Percentiles rank a stretch among this genome's conserved stretches.
These are phyloP conservation scores for Globisporangium cystogenes DNA, from an alignment of 352 stramenopile species.

Conservation along the genomic window DNA sequence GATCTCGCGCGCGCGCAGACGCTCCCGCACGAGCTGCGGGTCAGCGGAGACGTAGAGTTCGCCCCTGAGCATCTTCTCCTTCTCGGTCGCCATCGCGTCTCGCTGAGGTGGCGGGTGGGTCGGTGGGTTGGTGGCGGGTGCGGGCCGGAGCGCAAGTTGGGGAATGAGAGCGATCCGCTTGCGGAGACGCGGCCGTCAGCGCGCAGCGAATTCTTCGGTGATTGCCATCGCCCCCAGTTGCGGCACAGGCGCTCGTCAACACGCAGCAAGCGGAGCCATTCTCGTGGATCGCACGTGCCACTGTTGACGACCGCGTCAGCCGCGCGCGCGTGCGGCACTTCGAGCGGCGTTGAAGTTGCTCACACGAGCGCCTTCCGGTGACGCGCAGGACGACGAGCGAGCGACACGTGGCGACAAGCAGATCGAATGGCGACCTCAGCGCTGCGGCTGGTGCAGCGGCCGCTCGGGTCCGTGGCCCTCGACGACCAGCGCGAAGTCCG, in stretches of 20 bases:
- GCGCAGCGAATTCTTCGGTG: too few species aligned
- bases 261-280: not conserved
- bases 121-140: not conserved
- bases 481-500: slow-evolving; percentile 42
- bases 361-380: not conserved
- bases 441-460: slow-evolving; percentile 23
- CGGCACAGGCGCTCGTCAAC: too few species aligned
- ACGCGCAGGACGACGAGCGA: not conserved
- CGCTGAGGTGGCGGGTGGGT: not conserved
- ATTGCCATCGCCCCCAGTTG: too few species aligned
- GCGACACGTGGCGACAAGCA: not conserved
- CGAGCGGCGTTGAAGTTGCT: not conserved
- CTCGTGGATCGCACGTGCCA: not conserved
- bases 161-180: not conserved
- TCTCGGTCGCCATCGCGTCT: slow-evolving; percentile 29
- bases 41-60: slow-evolving; percentile 51
- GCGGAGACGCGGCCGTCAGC: not conserved
- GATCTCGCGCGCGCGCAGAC: slow-evolving; percentile 23
- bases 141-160: not conserved
- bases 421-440: not conserved
- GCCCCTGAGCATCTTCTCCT: slow-evolving; percentile 53
- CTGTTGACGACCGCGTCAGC: not conserved
- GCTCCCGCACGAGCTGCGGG: slow-evolving; percentile 31
- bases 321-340: not conserved
- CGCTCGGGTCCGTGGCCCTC: slow-evolving; percentile 42